Conservation (phyloP, 148 eudicot species). For the Rhododendron vialii region DNA sequence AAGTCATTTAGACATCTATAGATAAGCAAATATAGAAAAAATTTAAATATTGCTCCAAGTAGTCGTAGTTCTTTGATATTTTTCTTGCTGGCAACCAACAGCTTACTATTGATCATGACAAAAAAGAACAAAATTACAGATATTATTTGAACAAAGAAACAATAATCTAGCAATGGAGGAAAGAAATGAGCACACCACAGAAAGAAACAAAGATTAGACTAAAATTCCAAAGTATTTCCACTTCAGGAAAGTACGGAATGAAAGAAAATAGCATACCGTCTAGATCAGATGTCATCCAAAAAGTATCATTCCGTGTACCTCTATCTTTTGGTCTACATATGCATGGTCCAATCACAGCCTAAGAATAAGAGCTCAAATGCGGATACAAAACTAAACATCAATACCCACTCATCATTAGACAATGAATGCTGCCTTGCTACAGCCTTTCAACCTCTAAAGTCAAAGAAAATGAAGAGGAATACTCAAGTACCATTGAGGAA, state of each 20-base stretch:
- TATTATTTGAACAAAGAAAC: neutral
- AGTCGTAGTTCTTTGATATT: neutral
- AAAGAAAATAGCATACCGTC: neutral
- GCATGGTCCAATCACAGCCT: neutral
- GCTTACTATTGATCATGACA: neutral
- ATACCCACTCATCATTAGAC: conserved; percentile 4
- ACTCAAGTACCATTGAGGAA: conserved; percentile 8
- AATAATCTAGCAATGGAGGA: neutral
- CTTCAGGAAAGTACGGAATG: neutral
- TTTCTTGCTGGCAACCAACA: neutral
- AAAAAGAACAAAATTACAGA: no score
- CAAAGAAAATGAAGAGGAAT: neutral
- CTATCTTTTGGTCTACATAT: neutral
- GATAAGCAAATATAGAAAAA: neutral
- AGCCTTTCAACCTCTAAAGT: neutral
- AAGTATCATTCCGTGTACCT: neutral
- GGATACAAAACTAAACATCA: neutral
- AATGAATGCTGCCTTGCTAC: neutral
- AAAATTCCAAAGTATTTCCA: neutral
- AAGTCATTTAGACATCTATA: neutral
- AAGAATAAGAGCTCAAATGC: neutral
- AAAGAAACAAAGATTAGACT: neutral
- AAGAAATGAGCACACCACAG: neutral
- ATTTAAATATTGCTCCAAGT: neutral
- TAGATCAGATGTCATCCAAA: neutral